Conservation (phyloP, 306 rosid genomes). For the Cucurbita ficifolia region DNA sequence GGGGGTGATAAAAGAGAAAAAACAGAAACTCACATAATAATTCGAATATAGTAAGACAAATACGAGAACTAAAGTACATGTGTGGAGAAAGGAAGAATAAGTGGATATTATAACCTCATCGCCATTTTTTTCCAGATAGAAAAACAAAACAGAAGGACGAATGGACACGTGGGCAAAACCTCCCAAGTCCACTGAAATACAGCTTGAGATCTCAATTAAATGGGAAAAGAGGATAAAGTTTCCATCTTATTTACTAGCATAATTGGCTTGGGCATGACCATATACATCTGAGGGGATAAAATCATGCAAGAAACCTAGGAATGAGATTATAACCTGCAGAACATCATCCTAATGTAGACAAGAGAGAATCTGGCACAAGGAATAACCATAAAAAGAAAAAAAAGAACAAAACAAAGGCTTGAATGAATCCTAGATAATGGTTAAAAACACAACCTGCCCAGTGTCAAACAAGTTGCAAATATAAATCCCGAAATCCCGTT, state of each 20-base stretch:
- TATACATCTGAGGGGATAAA: not conserved
- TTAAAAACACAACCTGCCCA: conserved; percentile 55
- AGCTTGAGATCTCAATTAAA: not conserved
- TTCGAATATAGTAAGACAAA: too few species aligned
- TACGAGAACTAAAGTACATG: not conserved
- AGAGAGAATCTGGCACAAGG: not conserved
- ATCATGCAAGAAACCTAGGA: not conserved
- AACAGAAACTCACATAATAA: too few species aligned
- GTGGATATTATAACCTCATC: not conserved
- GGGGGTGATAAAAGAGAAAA: too few species aligned
- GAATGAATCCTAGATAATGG: not conserved
- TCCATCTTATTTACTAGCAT: not conserved
- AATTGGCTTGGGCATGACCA: not conserved
- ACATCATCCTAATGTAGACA: not conserved
- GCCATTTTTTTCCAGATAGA: not conserved
- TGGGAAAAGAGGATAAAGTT: not conserved
- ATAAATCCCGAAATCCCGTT: conserved; percentile 92
- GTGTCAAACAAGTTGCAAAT: conserved; percentile 91
- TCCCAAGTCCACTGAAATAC: not conserved
- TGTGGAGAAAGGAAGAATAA: not conserved
- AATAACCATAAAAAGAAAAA: not conserved
- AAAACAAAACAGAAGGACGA: not conserved
- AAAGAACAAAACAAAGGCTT: not conserved
- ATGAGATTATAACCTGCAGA: not conserved
- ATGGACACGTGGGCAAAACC: not conserved